Percentiles rank a stretch among this genome's conserved stretches.
Conservation (phyloP, 2,329 filamentous ascomycete genomes). For the Penicillium sp. region DNA sequence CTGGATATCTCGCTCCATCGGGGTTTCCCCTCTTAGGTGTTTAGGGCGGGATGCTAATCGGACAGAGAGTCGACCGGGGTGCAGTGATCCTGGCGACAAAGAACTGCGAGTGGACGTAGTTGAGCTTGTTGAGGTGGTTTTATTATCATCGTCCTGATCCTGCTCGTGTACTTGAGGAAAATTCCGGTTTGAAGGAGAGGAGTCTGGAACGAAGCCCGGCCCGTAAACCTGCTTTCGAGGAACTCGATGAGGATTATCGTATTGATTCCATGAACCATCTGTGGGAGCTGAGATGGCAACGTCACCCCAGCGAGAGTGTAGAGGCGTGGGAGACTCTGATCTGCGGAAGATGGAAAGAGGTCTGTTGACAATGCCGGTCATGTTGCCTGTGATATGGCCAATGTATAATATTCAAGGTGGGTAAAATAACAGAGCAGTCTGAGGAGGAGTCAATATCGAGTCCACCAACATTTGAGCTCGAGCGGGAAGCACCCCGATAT, state of each 20-base stretch:
- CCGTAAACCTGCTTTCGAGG: conserved; percentile 21
- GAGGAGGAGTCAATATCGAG: not conserved
- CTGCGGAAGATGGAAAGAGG: conserved; percentile 32
- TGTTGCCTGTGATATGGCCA: conserved; percentile 6
- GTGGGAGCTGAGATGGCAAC: conserved; percentile 35
- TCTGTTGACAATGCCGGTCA: conserved; percentile 28
- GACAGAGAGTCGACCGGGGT: conserved; percentile 28
- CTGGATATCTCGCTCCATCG: conserved; percentile 7
- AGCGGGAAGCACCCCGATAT: conserved; percentile 21
- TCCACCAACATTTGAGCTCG: conserved; percentile 1
- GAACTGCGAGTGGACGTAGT: conserved; percentile 15
- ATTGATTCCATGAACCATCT: conserved; percentile 38
- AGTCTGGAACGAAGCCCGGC: conserved; percentile 28
- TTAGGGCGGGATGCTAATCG: conserved; percentile 25
- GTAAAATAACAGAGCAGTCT: not conserved
- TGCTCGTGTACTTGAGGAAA: not conserved
- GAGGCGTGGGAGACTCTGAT: conserved; percentile 22
- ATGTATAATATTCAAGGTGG: conserved; percentile 7
- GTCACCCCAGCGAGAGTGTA: conserved; percentile 40
- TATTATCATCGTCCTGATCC: conserved; percentile 12
- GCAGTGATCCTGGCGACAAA: conserved; percentile 19
- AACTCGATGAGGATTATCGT: conserved; percentile 26
- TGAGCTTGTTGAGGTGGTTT: conserved; percentile 1
- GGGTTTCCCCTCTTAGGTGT: conserved; percentile 8
- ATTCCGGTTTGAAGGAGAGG: conserved; percentile 8